Evolutionary conservation across 148 eudicot genomes (phyloP).

Genomic region (Silene conica): DNA sequence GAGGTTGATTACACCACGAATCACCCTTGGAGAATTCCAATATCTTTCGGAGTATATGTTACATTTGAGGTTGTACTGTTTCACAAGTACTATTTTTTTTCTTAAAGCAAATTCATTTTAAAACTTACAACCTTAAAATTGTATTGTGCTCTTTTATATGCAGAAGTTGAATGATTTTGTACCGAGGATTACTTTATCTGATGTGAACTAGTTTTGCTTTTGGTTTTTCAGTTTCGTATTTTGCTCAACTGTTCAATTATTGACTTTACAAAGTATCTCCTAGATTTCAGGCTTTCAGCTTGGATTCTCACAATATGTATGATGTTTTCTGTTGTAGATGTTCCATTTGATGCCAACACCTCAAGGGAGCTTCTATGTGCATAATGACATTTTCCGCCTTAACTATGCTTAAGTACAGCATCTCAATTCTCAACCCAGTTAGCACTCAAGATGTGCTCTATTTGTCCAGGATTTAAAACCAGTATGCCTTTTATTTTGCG

Average conservation of each 20-base stretch:
- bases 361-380: slow-evolving; percentile 49
- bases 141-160: not conserved
- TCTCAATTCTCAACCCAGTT: not conserved
- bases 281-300: not conserved
- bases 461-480: slow-evolving; percentile 12
- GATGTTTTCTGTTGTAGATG: slow-evolving; percentile 25
- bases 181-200: not conserved
- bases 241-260: too few relatives aligned
- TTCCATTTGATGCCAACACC: slow-evolving; percentile 49
- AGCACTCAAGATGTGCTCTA: slow-evolving; percentile 8
- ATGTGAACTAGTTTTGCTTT: too few relatives aligned
- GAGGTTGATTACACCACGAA: too few relatives aligned
- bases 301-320: slow-evolving; percentile 5
- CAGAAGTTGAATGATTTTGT: slow-evolving; percentile 22
- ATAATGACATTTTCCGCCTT: slow-evolving; percentile 47
- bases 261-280: too few relatives aligned
- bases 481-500: slow-evolving; percentile 2
- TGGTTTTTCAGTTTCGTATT: too few relatives aligned
- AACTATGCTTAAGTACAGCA: slow-evolving; percentile 30
- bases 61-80: too few relatives aligned
- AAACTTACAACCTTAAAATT: not conserved
- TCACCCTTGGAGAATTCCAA: too few relatives aligned
- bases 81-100: too few relatives aligned
- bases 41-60: too few relatives aligned
- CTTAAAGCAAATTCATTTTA: too few relatives aligned